phyloP scores from a whole-genome alignment of 371 early-diverging fungal species.

The Haplosporangium sp. region DNA sequence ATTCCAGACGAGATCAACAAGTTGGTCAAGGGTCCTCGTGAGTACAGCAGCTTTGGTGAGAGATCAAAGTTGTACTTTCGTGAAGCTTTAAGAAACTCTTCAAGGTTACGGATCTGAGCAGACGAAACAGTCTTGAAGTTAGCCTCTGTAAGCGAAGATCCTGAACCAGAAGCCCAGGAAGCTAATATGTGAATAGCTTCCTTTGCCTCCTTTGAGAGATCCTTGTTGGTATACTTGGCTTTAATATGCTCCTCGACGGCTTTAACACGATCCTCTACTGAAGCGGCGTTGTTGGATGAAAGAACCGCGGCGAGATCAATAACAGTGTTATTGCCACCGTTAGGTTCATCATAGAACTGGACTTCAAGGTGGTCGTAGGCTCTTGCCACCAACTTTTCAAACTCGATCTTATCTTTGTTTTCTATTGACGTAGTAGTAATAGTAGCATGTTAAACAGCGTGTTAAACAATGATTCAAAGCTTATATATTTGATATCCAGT shows the following conservation, averaged over 20 bases:
- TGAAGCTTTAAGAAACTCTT: slow-evolving; percentile 57
- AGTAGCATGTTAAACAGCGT: too few relatives aligned
- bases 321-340: background rate
- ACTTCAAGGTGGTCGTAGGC: slow-evolving; percentile 42
- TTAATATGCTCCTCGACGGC: slow-evolving; percentile 32
- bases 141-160: slow-evolving; percentile 8
- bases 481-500: background rate
- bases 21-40: slow-evolving; percentile 83
- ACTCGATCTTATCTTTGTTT: slow-evolving; percentile 47
- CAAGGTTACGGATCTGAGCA: slow-evolving; percentile 49
- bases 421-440: background rate
- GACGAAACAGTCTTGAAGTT: slow-evolving; percentile 39
- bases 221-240: slow-evolving; percentile 2
- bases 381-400: slow-evolving; percentile 37
- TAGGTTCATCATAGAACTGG: slow-evolving; percentile 24
- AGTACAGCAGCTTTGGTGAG: slow-evolving; percentile 79
- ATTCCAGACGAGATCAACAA: slow-evolving; percentile 84
- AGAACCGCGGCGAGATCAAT: slow-evolving; percentile 36
- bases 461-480: background rate
- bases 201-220: slow-evolving; percentile 28
- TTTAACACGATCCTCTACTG: slow-evolving; percentile 27
- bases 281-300: slow-evolving; percentile 15
- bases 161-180: slow-evolving; percentile 27
- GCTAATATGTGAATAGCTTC: slow-evolving; percentile 50
- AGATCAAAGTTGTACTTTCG: slow-evolving; percentile 85